Evolutionary conservation across 257 asterid species (phyloP).

Genomic region (Capsicum baccatum): DNA sequence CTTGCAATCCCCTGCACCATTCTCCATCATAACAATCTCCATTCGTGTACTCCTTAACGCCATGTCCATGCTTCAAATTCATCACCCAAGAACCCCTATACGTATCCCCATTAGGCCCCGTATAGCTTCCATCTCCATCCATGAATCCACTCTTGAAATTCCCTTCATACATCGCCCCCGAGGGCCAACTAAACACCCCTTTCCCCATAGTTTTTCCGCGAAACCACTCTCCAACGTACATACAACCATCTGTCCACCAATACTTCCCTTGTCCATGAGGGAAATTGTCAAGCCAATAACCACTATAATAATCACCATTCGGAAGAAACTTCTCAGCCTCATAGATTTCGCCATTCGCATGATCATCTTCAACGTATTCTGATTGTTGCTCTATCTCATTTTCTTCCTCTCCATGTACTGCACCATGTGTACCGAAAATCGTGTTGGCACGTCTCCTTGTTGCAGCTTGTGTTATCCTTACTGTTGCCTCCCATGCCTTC

Average conservation of each 20-base stretch:
- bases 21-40: constrained; percentile 85
- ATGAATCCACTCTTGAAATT: constrained; percentile 86
- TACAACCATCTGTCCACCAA: constrained; percentile 95
- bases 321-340: constrained; percentile 80
- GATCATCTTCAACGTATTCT: constrained; percentile 47
- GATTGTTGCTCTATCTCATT: constrained; percentile 29
- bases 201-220: constrained; percentile 79
- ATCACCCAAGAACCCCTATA: constrained; percentile 80
- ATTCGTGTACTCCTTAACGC: constrained; percentile 61
- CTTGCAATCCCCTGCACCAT: constrained; percentile 82
- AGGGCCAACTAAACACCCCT: constrained; percentile 87
- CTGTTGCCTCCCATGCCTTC: constrained; percentile 99
- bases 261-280: constrained; percentile 91
- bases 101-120: constrained; percentile 62
- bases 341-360: constrained; percentile 64
- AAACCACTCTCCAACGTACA: constrained; percentile 91
- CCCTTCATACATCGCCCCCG: constrained; percentile 81
- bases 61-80: constrained; percentile 82
- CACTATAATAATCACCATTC: constrained; percentile 85
- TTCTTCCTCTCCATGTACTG: constrained; percentile 47
- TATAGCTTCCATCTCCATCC: constrained; percentile 89
- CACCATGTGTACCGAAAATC: constrained; percentile 58
- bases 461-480: constrained; percentile 83
- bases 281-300: constrained; percentile 75
- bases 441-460: constrained; percentile 86